A percentile compares a stretch with the other conserved stretches of the same genome.
These are phyloP conservation scores for Immersiporthe knoxdaviesiana DNA, from an alignment of 2,329 filamentous ascomycete genomes.

Conservation along the genomic window DNA sequence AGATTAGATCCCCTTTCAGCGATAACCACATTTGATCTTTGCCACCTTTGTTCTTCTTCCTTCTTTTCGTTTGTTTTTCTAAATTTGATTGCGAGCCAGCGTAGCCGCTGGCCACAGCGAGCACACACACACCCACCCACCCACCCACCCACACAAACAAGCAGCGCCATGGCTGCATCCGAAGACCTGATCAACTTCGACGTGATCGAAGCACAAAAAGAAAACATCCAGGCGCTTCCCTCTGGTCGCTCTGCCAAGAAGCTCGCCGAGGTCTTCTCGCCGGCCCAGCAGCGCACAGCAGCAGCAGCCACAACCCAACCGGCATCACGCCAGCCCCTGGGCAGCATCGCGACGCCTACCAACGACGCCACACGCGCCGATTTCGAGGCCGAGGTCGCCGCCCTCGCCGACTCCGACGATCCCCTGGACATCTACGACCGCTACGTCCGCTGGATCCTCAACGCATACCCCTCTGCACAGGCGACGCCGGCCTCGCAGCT, in stretches of 20 bases:
- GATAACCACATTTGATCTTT: constrained; percentile 21
- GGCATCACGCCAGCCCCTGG: constrained; percentile 45
- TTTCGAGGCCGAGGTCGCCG: constrained; percentile 81
- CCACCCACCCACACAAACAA: background rate
- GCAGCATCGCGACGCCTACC: constrained; percentile 64
- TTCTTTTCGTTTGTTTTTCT: too few relatives aligned
- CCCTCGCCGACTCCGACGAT: constrained; percentile 85
- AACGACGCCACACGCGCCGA: constrained; percentile 80
- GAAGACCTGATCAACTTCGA: constrained; percentile 75
- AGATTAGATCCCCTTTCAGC: constrained; percentile 13
- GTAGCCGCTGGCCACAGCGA: constrained; percentile 21
- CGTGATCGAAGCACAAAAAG: constrained; percentile 93
- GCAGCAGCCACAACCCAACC: constrained; percentile 37
- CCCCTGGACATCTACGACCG: constrained; percentile 94
- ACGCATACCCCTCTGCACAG: constrained; percentile 92
- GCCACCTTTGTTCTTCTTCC: constrained; percentile 12
- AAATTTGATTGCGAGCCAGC: constrained; percentile 23
- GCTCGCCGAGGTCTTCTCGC: constrained; percentile 79
- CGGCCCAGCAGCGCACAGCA: constrained; percentile 43
- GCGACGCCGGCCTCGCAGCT: constrained; percentile 91
- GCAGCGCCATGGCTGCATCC: constrained; percentile 49
- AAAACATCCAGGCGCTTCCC: constrained; percentile 94
- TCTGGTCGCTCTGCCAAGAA: constrained; percentile 87
- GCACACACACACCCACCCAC: constrained; percentile 27
- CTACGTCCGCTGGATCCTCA: constrained; percentile 95